These are phyloP conservation scores for Rhizopogon vesiculosus DNA, from an alignment of 768 basidiomycete genomes.

Conservation along the genomic window DNA sequence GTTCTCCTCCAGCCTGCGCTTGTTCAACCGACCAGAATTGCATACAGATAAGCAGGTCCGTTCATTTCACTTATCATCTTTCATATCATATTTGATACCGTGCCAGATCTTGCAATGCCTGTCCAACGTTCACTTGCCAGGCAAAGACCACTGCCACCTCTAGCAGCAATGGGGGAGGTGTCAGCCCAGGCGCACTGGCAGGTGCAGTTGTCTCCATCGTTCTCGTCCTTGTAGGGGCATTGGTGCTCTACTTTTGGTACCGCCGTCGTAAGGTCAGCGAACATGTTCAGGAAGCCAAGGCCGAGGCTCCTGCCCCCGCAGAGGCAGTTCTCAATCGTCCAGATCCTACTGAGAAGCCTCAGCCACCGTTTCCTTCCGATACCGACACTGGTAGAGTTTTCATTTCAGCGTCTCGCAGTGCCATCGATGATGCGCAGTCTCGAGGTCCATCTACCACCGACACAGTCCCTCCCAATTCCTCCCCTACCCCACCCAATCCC, in stretches of 20 bases:
- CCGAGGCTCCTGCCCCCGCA: conserved; percentile 69
- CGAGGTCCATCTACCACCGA: conserved; percentile 22
- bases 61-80: conserved; percentile 5
- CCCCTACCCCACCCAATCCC: conserved; percentile 47
- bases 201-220: conserved; percentile 67
- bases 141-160: conserved; percentile 15
- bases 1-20: conserved; percentile 44
- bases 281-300: conserved; percentile 35
- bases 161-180: conserved; percentile 32
- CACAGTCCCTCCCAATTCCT: conserved; percentile 4
- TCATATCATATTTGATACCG: neutral
- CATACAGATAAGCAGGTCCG: conserved; percentile 55
- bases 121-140: conserved; percentile 51
- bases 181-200: conserved; percentile 68
- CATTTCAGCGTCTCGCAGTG: conserved; percentile 39
- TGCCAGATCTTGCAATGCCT: conserved; percentile 54
- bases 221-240: conserved; percentile 49
- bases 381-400: conserved; percentile 45
- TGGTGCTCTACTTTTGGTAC: conserved; percentile 57
- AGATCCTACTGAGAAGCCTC: conserved; percentile 70
- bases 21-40: conserved; percentile 56
- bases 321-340: conserved; percentile 76
- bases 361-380: conserved; percentile 26
- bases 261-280: conserved; percentile 43
- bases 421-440: conserved; percentile 57